Evolutionary conservation across 768 basidiomycete genomes (phyloP).

Genomic region (Botryobasidium botryosum): DNA sequence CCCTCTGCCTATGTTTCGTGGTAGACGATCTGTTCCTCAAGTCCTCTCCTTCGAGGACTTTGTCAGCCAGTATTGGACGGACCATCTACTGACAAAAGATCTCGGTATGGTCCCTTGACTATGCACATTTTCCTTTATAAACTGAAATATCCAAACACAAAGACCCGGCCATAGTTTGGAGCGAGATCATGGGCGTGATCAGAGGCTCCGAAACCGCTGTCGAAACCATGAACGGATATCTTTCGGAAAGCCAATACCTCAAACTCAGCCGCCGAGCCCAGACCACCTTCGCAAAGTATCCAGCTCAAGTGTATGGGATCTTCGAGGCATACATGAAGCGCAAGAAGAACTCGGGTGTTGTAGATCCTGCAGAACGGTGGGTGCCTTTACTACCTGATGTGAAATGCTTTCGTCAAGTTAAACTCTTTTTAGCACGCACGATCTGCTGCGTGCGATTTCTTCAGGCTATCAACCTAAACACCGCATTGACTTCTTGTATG

Average conservation of each 20-base stretch:
- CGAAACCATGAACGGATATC: conserved; percentile 20
- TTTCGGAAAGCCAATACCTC: conserved; percentile 30
- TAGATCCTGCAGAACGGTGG: conserved; percentile 36
- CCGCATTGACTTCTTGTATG: conserved; percentile 42
- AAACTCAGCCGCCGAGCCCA: conserved; percentile 17
- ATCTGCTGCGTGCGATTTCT: neutral
- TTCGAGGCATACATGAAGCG: conserved; percentile 35
- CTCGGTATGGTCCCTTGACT: conserved; percentile 27
- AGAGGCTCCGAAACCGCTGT: conserved; percentile 47
- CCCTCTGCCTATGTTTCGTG: neutral
- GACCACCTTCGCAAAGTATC: conserved; percentile 34
- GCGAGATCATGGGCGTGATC: conserved; percentile 51
- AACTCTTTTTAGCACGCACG: too few relatives aligned
- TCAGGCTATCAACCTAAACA: neutral
- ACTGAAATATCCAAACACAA: neutral
- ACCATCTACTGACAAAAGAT: conserved; percentile 32
- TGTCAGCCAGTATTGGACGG: conserved; percentile 39
- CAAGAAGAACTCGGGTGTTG: conserved; percentile 28
- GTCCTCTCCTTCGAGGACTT: conserved; percentile 32
- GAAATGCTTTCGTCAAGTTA: too few relatives aligned
- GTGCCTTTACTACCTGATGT: neutral
- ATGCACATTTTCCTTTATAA: neutral
- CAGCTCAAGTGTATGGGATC: conserved; percentile 32
- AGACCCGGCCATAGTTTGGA: conserved; percentile 49
- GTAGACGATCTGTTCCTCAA: neutral